phyloP scores from a whole-genome alignment of 768 basidiomycete species.

The Trametes cingulata region DNA sequence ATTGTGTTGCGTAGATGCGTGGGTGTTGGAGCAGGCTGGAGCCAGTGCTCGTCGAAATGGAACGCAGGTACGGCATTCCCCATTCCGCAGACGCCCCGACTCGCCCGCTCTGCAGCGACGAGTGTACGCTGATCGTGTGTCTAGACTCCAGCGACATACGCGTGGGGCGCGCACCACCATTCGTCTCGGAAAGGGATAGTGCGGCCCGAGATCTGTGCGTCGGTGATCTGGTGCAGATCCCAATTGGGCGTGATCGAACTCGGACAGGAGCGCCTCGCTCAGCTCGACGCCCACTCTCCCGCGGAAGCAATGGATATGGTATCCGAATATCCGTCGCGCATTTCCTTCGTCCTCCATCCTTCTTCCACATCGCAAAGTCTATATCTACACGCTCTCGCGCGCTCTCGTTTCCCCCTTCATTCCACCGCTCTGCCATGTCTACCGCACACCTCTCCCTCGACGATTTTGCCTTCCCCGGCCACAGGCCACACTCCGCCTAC shows the following conservation, averaged over 20 bases:
- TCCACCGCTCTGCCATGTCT: conserved; percentile 20
- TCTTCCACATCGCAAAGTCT: conserved; percentile 12
- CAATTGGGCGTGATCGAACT: conserved; percentile 13
- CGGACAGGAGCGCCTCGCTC: conserved; percentile 9
- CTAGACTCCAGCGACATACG: background rate
- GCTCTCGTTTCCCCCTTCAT: background rate
- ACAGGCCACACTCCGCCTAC: conserved; percentile 11
- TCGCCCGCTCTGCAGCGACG: background rate
- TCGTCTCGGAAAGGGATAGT: conserved; percentile 1
- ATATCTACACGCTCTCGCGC: background rate
- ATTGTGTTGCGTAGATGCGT: background rate
- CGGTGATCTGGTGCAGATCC: conserved; percentile 6
- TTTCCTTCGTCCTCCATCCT: conserved; percentile 15
- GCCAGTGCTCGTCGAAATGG: background rate
- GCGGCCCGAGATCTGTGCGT: background rate
- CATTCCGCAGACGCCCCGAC: conserved; percentile 1
- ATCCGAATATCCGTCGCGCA: conserved; percentile 17
- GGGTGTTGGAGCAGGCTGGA: background rate
- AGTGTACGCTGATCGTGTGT: background rate
- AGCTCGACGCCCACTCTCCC: background rate
- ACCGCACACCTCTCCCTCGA: conserved; percentile 23
- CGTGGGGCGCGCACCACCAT: conserved; percentile 6
- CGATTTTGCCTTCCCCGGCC: conserved; percentile 17
- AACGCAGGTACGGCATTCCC: conserved; percentile 1
- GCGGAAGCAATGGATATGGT: conserved; percentile 16